Base-by-base conservation (phyloP, 1,284 basidiomycete genomes). In the Malassezia globosa region DNA sequence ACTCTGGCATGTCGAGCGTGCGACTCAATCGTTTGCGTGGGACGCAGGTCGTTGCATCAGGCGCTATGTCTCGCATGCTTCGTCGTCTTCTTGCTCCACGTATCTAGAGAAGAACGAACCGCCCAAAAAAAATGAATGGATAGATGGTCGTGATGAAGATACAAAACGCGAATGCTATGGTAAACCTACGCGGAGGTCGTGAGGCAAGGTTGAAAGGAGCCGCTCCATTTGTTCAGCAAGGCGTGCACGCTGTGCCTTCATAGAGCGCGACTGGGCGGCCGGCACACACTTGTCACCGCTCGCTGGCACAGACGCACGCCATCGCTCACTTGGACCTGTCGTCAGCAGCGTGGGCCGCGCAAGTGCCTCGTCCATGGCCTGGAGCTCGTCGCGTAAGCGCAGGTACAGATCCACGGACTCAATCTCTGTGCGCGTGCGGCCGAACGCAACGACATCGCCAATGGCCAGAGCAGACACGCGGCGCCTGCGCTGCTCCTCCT, bases 401-500 rank as follows among this genome's bases (percentile, higher is more conserved):
- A 53, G 34, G 34, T 62, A 68, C 0, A 68, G 52, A 35, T 68
- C 65, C 19, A 66, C 55, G 14, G 59, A 54, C 45, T 68, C 65
- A 23, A 66, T 59, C 37, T 66, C 64, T 2, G 61, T 55, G 16
- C 49, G 50, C 1, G 44, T 48, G 6, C 48, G 44, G 0, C 59
- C 64, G 19, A 61, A 68, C 1, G 56, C 24, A 1, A 52, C 51
- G 3, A 68, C 61, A 37, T 66, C 64, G 27, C 63, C 65, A n/a
- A 57, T 50, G 5, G 61, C 47, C 2, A 68, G 46, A 7, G 53
- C 55, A 1, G 56, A 50, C 19, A 68, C 57, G 46, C 61, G 60
- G 10, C 65, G 42, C 18, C 57, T 40, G 1, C 61, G 25, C 42
- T 68, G 65, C 44, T 68, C 65, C 29, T 66, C 64, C 35, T 68